These are phyloP conservation scores for Pilasporangium apinafurcum DNA, from an alignment of 352 stramenopile species.

Conservation along the genomic window DNA sequence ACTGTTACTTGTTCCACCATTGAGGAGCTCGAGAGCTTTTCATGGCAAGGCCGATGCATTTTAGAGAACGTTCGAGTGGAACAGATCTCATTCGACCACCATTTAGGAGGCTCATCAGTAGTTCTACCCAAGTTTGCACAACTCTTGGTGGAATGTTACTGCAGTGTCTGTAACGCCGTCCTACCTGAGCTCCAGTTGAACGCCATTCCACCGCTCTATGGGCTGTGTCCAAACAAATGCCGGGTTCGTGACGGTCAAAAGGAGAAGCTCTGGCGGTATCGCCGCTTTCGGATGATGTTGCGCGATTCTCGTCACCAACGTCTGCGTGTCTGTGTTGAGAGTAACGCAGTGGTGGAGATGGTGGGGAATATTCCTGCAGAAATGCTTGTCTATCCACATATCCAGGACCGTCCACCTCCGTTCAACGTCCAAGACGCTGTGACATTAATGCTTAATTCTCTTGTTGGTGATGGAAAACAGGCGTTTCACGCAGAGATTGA, in stretches of 20 bases:
- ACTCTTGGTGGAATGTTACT: conserved; percentile 39
- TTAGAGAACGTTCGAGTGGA: conserved; percentile 42
- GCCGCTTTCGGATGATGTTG: conserved; percentile 32
- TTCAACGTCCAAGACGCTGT: conserved; percentile 20
- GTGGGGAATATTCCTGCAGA: conserved; percentile 45
- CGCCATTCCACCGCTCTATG: conserved; percentile 16
- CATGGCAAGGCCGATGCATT: conserved; percentile 10
- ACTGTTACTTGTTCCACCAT: no score
- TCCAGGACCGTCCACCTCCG: neutral
- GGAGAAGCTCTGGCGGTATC: conserved; percentile 38
- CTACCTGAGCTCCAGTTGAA: conserved; percentile 17
- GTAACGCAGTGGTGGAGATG: conserved; percentile 21
- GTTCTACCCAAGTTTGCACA: conserved; percentile 19
- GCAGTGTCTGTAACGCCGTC: conserved; percentile 27
- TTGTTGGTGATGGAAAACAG: conserved; percentile 25
- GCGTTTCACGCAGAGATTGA: conserved; percentile 28
- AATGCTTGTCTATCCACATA: conserved; percentile 14
- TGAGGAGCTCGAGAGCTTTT: conserved; percentile 21
- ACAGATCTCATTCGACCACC: conserved; percentile 22
- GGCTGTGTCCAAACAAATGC: conserved; percentile 28
- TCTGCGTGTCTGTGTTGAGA: conserved; percentile 24
- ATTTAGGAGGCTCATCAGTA: conserved; percentile 16
- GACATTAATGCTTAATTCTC: conserved; percentile 22
- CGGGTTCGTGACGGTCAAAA: conserved; percentile 8
- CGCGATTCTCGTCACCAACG: conserved; percentile 20